phyloP scores from a whole-genome alignment of 2,329 filamentous ascomycete genomes.

The Cylindrodendrum hubeiense region DNA sequence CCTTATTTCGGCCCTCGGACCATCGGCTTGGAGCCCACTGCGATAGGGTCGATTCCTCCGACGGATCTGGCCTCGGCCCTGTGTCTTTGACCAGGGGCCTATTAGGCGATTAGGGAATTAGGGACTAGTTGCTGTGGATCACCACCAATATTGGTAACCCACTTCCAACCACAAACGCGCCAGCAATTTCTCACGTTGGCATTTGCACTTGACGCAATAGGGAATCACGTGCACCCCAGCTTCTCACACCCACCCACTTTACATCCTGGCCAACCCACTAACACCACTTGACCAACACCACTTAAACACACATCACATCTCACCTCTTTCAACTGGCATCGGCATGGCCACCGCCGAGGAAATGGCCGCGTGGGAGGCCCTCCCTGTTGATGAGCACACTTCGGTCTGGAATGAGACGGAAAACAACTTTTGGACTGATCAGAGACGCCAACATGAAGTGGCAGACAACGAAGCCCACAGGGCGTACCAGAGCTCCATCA shows the following conservation, averaged over 20 bases:
- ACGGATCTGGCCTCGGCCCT: constrained; percentile 21
- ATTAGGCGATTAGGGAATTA: constrained; percentile 13
- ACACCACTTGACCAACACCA: constrained; percentile 8
- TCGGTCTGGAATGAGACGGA: constrained; percentile 53
- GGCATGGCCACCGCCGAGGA: constrained; percentile 40
- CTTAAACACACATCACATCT: background rate
- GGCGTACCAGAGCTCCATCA: constrained; percentile 41
- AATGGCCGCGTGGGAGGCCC: constrained; percentile 44
- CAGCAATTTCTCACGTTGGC: background rate
- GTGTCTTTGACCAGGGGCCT: constrained; percentile 20
- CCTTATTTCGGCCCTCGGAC: constrained; percentile 38
- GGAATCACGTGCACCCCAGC: constrained; percentile 24
- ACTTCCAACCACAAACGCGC: constrained; percentile 1
- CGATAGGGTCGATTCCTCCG: constrained; percentile 31
- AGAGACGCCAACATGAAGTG: constrained; percentile 41
- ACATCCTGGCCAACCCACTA: constrained; percentile 12
- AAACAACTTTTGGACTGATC: constrained; percentile 50
- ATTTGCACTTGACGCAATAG: constrained; percentile 16
- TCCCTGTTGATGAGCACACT: constrained; percentile 48
- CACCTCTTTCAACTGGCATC: constrained; percentile 10
- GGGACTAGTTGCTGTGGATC: constrained; percentile 17
- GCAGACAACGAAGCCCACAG: constrained; percentile 41
- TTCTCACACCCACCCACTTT: background rate
- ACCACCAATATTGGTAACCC: constrained; percentile 16
- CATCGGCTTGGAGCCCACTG: constrained; percentile 34